phyloP scores from a whole-genome alignment of 2,329 filamentous ascomycete species.

The Phoma sp. region DNA sequence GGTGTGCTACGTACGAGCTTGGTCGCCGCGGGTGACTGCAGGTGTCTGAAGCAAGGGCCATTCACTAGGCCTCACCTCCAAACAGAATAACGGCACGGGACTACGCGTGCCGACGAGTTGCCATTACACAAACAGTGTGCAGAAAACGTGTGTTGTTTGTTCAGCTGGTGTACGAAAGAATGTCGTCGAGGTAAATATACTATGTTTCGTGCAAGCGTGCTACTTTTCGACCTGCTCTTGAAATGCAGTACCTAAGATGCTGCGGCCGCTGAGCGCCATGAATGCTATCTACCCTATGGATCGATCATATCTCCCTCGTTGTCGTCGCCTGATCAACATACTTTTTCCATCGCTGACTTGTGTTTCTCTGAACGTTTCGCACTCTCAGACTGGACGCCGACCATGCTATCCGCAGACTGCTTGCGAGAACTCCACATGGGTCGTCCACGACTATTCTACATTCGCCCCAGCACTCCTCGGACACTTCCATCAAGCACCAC shows the following conservation, averaged over 20 bases:
- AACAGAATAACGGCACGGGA: not conserved
- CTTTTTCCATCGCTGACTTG: not conserved
- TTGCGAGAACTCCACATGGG: not conserved
- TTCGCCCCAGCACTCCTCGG: conserved; percentile 49
- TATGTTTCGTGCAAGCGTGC: not conserved
- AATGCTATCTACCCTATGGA: not conserved
- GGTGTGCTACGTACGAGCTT: not conserved
- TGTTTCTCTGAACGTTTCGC: not conserved
- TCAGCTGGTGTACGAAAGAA: not conserved
- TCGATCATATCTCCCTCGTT: not conserved
- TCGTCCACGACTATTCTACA: conserved; percentile 21
- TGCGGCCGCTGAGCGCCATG: not conserved
- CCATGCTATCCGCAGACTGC: not conserved
- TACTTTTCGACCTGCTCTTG: not conserved
- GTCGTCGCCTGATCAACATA: not conserved
- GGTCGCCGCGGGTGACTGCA: not conserved
- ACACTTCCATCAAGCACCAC: conserved; percentile 64
- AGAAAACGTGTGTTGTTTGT: not conserved
- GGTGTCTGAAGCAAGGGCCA: not conserved
- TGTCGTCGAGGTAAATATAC: not conserved
- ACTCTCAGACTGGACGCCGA: not conserved
- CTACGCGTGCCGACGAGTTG: not conserved
- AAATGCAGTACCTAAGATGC: not conserved
- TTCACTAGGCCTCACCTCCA: not conserved
- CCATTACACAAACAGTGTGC: not conserved